phyloP scores from a whole-genome alignment of 345 rosid species.

The Trapa incisa region DNA sequence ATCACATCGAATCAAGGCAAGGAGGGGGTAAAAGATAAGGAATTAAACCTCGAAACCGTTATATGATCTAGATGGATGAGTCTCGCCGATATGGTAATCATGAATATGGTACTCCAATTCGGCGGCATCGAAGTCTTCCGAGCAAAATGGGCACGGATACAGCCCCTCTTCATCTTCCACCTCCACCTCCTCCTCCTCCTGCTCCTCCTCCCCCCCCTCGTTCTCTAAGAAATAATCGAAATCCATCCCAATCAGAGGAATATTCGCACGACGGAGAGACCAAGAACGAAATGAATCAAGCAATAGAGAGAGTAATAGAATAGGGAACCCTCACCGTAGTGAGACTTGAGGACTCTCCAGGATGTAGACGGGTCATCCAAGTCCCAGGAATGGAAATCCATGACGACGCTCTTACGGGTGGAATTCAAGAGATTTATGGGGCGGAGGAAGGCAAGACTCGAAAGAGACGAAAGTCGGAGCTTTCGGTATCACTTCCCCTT shows the following conservation, averaged over 20 bases:
- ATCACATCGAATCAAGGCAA: background rate
- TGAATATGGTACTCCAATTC: slow-evolving; percentile 45
- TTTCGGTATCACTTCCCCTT: background rate
- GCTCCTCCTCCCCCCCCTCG: slow-evolving; percentile 35
- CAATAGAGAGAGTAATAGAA: background rate
- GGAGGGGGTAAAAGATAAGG: background rate
- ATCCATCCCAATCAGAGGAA: background rate
- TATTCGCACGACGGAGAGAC: background rate
- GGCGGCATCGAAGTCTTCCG: slow-evolving; percentile 41
- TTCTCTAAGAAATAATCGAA: background rate
- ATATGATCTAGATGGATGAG: slow-evolving; percentile 46
- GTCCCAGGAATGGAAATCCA: slow-evolving; percentile 36
- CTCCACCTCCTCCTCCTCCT: slow-evolving; percentile 34
- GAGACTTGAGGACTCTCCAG: slow-evolving; percentile 28
- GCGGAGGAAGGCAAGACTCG: background rate
- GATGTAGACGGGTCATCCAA: slow-evolving; percentile 32
- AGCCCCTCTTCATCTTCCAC: slow-evolving; percentile 38
- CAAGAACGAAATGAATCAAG: background rate
- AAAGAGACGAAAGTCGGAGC: background rate
- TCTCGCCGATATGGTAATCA: slow-evolving; percentile 46
- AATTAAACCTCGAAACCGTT: slow-evolving; percentile 38
- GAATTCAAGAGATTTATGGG: slow-evolving; percentile 8
- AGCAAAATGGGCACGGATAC: slow-evolving; percentile 62
- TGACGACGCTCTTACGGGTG: background rate
- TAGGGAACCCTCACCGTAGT: slow-evolving; percentile 17